Evolutionary conservation across 192 early-diverging fungal genomes (phyloP).

Genomic region (Coemansia umbellata): DNA sequence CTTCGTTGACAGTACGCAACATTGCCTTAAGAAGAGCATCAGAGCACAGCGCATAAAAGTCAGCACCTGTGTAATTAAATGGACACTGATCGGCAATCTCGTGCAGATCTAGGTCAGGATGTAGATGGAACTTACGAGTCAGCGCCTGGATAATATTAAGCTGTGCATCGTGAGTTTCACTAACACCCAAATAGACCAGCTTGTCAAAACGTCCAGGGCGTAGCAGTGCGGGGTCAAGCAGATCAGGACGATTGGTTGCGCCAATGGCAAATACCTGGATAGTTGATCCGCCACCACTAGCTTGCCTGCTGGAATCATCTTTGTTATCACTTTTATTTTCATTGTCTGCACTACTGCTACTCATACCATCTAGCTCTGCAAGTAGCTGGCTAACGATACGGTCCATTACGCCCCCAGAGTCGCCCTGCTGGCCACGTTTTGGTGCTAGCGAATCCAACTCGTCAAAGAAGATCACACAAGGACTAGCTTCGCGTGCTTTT

Average conservation of each 20-base stretch:
- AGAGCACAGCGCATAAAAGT: slow-evolving; percentile 97
- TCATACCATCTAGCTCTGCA: slow-evolving; percentile 95
- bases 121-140: slow-evolving; percentile 92
- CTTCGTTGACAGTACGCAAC: slow-evolving; percentile 73
- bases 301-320: slow-evolving; percentile 34
- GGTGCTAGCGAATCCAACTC: slow-evolving; percentile 98
- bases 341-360: slow-evolving; percentile 47
- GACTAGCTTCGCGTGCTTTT: slow-evolving; percentile 91
- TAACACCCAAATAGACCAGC: slow-evolving; percentile 94
- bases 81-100: slow-evolving; percentile 81
- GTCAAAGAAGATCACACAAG: slow-evolving; percentile 99
- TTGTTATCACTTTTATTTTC: slow-evolving; percentile 16
- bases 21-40: slow-evolving; percentile 98
- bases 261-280: slow-evolving; percentile 95
- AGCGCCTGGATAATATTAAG: slow-evolving; percentile 87
- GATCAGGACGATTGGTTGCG: slow-evolving; percentile 96
- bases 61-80: slow-evolving; percentile 93
- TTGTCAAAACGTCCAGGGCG: slow-evolving; percentile 98
- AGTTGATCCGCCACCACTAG: slow-evolving; percentile 41
- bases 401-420: slow-evolving; percentile 99
- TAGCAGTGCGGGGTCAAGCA: slow-evolving; percentile 89
- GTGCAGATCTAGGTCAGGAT: slow-evolving; percentile 69
- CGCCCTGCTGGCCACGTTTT: slow-evolving; percentile 96
- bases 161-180: slow-evolving; percentile 81
- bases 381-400: slow-evolving; percentile 95